Evolutionary conservation across 192 early-diverging fungal species (phyloP).

Genomic region (Lobulomyces angularis): DNA sequence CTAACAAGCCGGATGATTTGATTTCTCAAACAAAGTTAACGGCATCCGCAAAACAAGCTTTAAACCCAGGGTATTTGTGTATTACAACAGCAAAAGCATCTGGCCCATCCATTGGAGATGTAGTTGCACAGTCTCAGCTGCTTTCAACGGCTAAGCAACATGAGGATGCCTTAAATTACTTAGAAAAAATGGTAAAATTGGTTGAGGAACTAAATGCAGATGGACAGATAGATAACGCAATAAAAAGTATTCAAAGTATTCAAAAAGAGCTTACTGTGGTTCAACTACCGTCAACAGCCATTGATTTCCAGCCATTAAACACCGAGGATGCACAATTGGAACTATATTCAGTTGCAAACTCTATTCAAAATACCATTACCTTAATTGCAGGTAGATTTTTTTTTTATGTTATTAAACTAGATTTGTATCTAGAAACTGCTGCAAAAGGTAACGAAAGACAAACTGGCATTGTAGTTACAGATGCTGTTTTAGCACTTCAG

Average conservation of each 20-base stretch:
- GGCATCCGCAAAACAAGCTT: conserved; percentile 28
- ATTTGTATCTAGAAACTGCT: too few species aligned
- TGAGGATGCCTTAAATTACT: conserved; percentile 15
- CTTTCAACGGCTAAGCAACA: conserved; percentile 17
- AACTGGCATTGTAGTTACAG: conserved; percentile 23
- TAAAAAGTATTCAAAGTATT: conserved; percentile 21
- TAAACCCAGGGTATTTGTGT: conserved; percentile 19
- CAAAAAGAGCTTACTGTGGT: conserved; percentile 20
- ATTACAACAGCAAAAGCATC: conserved; percentile 25
- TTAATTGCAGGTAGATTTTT: conserved; percentile 12
- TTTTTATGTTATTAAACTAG: too few species aligned
- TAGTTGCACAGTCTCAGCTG: conserved; percentile 19
- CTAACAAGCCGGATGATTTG: conserved; percentile 19
- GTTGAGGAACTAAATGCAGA: conserved; percentile 34
- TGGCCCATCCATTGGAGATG: conserved; percentile 29
- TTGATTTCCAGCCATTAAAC: conserved; percentile 4
- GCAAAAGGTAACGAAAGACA: conserved; percentile 15
- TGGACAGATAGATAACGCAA: conserved; percentile 23
- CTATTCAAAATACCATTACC: conserved; percentile 17
- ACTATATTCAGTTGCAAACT: conserved; percentile 10
- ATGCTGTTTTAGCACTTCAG: conserved; percentile 27
- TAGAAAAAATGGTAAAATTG: conserved; percentile 18
- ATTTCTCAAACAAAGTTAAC: conserved; percentile 29
- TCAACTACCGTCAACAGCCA: neutral
- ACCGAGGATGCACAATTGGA: conserved; percentile 21